Base-by-base conservation (phyloP, 176 grass and related monocot species). In the Olyra latifolia region DNA sequence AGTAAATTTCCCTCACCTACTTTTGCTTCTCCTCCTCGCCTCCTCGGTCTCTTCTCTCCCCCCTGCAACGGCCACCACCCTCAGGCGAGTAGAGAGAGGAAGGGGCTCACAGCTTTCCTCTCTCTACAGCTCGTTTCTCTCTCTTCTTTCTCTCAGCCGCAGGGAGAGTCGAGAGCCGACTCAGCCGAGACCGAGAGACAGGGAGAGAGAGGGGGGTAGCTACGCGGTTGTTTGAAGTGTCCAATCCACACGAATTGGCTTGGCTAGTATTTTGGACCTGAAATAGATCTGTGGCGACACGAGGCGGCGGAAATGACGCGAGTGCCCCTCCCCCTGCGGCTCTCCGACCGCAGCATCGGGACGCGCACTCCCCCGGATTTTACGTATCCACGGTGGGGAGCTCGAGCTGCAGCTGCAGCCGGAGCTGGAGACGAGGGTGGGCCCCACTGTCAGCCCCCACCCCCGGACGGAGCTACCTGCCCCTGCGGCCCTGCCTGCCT, bases 331-430 rank as follows among this genome's bases (percentile, higher is more conserved):
- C 82, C 87, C 86, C 10, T 20, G 15, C 8, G 6, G 4, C 32
- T 35, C 32, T 35, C 32, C 12, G 45, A 9, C 22, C 20, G 66
- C 43, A 7, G 84, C 84, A 56, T 84, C 76, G 80, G 42, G 71
- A 58, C 65, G 17, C 81, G 80, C 69, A 71, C 80, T 80, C 76
- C 69, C 84, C 89, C 89, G 84, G 89, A 80, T 80, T 87, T 91
- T 49, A 87, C 84, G 89, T 91, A 80, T 52, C 63, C 60, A 38
- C 74, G 35, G 73, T 25, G 38, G 58, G 62, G 55, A 54, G 74
- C 82, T 62, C 54, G 54, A 74, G 47, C 46, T 4, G 25, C 7
- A 65, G 22, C 32, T 4, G 32, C 3, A 11, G 35, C 15, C n/a
- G 6, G 24, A 11, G 25, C 1, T 8, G 8, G 0, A 35, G 32